Conservation (phyloP, 345 rosid species). For the Punica granatum region DNA sequence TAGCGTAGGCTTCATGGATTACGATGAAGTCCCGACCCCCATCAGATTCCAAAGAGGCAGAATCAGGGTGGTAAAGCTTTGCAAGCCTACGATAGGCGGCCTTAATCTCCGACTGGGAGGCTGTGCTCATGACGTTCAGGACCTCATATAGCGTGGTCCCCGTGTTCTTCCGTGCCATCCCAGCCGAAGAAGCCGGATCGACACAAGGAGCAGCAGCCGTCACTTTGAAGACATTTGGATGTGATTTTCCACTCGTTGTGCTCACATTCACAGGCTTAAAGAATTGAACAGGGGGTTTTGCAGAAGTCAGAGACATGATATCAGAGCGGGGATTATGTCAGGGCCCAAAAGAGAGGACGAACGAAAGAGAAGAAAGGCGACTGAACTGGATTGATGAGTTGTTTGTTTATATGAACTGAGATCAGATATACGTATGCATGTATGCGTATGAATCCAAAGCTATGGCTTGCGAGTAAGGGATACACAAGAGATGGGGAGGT, state of each 20-base stretch:
- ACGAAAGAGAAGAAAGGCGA: too few species aligned
- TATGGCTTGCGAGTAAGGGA: too few species aligned
- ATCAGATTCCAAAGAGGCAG: not conserved
- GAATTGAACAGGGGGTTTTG: not conserved
- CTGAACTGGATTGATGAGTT: too few species aligned
- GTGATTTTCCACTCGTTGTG: not conserved
- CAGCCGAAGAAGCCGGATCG: not conserved
- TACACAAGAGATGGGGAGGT: not conserved
- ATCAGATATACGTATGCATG: too few species aligned
- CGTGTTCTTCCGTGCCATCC: not conserved
- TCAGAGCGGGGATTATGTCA: not conserved
- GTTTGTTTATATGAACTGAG: too few species aligned
- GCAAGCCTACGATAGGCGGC: constrained; percentile 19
- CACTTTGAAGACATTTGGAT: not conserved
- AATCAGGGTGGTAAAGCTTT: constrained; percentile 16
- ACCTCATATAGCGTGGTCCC: constrained; percentile 10
- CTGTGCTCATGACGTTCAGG: constrained; percentile 3
- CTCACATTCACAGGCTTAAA: not conserved
- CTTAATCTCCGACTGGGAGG: constrained; percentile 17
- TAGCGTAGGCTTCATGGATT: constrained; percentile 22
- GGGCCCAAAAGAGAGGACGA: too few species aligned
- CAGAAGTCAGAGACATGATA: not conserved
- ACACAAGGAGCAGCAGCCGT: not conserved
- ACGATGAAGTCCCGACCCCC: constrained; percentile 5
- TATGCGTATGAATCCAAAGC: too few species aligned